Evolutionary conservation across 2,329 filamentous ascomycete genomes (phyloP).

Genomic region (Falciphora oryzae): DNA sequence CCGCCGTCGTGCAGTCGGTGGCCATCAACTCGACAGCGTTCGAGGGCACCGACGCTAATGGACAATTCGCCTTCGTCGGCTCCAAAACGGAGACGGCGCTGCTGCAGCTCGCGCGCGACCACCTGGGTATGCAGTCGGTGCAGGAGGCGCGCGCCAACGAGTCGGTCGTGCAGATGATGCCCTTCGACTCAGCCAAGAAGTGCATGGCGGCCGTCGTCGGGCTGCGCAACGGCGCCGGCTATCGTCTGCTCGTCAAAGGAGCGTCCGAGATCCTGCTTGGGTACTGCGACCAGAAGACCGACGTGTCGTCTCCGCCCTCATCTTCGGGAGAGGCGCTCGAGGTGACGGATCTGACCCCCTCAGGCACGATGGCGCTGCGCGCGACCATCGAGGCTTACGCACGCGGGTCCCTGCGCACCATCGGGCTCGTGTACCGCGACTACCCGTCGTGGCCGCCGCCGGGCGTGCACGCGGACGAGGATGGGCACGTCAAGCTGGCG

Average conservation of each 20-base stretch:
- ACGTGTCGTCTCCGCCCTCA: conserved; percentile 45
- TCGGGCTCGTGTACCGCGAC: conserved; percentile 68
- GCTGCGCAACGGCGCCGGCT: conserved; percentile 34
- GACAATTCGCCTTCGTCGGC: conserved; percentile 41
- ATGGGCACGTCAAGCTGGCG: conserved; percentile 56
- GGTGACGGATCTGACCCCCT: conserved; percentile 4
- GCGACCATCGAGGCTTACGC: conserved; percentile 37
- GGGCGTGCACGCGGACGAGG: conserved; percentile 37
- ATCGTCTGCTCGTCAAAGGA: conserved; percentile 50
- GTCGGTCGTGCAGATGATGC: conserved; percentile 39
- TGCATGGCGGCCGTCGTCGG: conserved; percentile 51
- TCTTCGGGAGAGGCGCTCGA: conserved; percentile 38
- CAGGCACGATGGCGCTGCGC: not conserved
- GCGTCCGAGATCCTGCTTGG: conserved; percentile 50
- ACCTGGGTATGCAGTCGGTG: conserved; percentile 43
- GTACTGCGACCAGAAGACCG: conserved; percentile 40
- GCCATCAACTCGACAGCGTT: conserved; percentile 55
- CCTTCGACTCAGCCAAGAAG: conserved; percentile 48
- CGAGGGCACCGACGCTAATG: conserved; percentile 38
- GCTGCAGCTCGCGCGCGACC: conserved; percentile 42
- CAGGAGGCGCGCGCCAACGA: conserved; percentile 40
- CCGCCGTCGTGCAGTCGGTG: conserved; percentile 35
- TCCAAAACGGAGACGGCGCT: conserved; percentile 54
- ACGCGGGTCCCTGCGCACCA: conserved; percentile 63
- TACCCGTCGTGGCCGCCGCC: conserved; percentile 65